Evolutionary conservation across 2,329 filamentous ascomycete species (phyloP).

Genomic region (Penicillium expansum): DNA sequence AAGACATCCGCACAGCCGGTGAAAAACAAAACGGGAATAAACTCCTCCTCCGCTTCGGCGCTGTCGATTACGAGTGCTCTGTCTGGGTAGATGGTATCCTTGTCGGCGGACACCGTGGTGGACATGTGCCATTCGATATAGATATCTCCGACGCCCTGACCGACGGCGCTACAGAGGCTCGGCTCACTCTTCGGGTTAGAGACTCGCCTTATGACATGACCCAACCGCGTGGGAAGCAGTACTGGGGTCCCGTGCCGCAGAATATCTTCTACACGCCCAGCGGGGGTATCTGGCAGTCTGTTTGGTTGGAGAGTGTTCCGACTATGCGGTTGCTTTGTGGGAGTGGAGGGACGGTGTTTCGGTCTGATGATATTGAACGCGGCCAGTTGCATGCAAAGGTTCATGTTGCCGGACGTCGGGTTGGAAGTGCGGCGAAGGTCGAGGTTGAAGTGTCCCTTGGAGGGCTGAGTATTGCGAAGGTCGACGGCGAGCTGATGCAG

Average conservation of each 20-base stretch:
- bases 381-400: constrained; percentile 53
- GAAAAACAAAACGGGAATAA: constrained; percentile 43
- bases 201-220: constrained; percentile 64
- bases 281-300: constrained; percentile 71
- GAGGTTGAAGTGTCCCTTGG: constrained; percentile 55
- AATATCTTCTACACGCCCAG: constrained; percentile 69
- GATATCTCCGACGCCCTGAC: constrained; percentile 50
- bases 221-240: constrained; percentile 66
- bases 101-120: constrained; percentile 55
- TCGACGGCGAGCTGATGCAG: constrained; percentile 45
- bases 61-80: constrained; percentile 51
- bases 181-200: constrained; percentile 57
- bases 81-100: constrained; percentile 57
- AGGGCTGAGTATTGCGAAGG: constrained; percentile 49
- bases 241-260: constrained; percentile 55
- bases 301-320: constrained; percentile 62
- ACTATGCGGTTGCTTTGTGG: constrained; percentile 56
- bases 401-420: constrained; percentile 43
- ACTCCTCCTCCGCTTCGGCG: constrained; percentile 48
- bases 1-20: constrained; percentile 48
- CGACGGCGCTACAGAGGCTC: constrained; percentile 23
- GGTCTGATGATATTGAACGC: constrained; percentile 54
- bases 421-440: constrained; percentile 42
- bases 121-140: constrained; percentile 61
- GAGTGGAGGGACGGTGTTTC: constrained; percentile 59